These are phyloP conservation scores for Suhomyces sp. DNA, from an alignment of 805 yeast genomes.

Conservation along the genomic window DNA sequence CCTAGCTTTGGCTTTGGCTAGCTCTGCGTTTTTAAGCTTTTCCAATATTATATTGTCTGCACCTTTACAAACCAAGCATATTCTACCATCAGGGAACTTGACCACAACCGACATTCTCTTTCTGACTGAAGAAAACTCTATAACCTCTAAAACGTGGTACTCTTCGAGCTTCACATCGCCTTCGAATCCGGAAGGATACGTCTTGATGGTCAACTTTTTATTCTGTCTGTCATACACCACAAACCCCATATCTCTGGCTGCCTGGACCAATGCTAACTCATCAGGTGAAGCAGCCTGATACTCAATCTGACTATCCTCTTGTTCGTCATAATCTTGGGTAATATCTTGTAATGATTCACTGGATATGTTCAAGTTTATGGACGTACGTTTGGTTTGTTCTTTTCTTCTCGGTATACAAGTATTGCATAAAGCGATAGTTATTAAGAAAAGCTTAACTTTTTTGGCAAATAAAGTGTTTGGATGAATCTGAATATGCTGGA, in stretches of 20 bases:
- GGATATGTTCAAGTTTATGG: constrained; percentile 6
- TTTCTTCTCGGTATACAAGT: constrained; percentile 73
- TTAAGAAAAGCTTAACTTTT: constrained; percentile 72
- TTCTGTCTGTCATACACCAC: constrained; percentile 71
- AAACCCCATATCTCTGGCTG: constrained; percentile 93
- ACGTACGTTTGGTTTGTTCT: constrained; percentile 5
- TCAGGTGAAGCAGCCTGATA: constrained; percentile 97
- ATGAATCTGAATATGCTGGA: constrained; percentile 64
- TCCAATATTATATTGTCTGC: constrained; percentile 91
- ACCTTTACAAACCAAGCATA: constrained; percentile 86
- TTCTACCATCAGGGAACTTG: constrained; percentile 68
- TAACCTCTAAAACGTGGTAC: constrained; percentile 72
- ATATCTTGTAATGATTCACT: neutral
- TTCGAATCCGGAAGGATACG: constrained; percentile 82
- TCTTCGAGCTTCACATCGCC: constrained; percentile 58
- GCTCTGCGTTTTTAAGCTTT: constrained; percentile 52
- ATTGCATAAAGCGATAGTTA: constrained; percentile 85
- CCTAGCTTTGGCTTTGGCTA: constrained; percentile 63
- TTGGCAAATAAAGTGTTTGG: constrained; percentile 71
- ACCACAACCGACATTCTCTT: constrained; percentile 94
- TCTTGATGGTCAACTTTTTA: constrained; percentile 59
- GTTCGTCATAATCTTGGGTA: constrained; percentile 11
- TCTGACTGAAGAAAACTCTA: constrained; percentile 83
- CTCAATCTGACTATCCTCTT: constrained; percentile 41
- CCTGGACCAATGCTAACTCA: constrained; percentile 88